Base-by-base conservation (phyloP, 257 asterid species). In the Anisodus tanguticus region DNA sequence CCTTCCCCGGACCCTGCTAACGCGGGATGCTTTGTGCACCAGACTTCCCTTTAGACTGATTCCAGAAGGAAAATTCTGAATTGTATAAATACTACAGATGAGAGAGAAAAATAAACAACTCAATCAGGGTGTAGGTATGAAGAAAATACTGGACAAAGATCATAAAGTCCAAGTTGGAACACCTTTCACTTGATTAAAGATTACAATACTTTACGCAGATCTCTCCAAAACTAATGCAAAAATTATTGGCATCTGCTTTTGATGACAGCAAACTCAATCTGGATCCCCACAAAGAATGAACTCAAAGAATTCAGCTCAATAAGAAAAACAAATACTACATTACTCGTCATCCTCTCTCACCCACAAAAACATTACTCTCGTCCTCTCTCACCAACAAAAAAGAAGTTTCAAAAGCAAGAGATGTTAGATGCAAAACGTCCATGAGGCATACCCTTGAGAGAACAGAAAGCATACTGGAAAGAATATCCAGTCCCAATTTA, bases 401-500 rank as follows among this genome's bases (percentile, higher is more conserved):
- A 58, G 51, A 76, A 35, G 35, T 76, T 74, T 60, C 55, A 62
- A 19, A 31, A 57, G 37, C 7, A 68, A 71, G 83, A 80, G 86
- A 66, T 66, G 72, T 82, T 15, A 76, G 47, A 64, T 79, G 49
- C 72, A 69, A 51, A 51, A 26, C 3, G 11, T 26, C 12, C 6
- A 22, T 53, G 47, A 83, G 80, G 84, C 91, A 86, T 89, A 94
- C 99, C 98, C 92, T 91, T 45, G 93, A 87, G 69, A 87, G 87
- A 84, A 86, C 81, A 83, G 92, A 90, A 47, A 90, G 87, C 95
- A 96, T 90, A 84, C 89, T 84, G 79, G 71, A 86, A 67, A 96
- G 90, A 85, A 96, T 92, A 89, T 92, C 98, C 92, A 96, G 86
- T 77, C 93, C 97, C 86, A 90, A 76, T 54, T 91, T 88, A 89